A percentile compares a stretch with the other conserved stretches of the same genome.
Evolutionary conservation across 768 basidiomycete species (phyloP).

Genomic region (Tylopilus balloui): DNA sequence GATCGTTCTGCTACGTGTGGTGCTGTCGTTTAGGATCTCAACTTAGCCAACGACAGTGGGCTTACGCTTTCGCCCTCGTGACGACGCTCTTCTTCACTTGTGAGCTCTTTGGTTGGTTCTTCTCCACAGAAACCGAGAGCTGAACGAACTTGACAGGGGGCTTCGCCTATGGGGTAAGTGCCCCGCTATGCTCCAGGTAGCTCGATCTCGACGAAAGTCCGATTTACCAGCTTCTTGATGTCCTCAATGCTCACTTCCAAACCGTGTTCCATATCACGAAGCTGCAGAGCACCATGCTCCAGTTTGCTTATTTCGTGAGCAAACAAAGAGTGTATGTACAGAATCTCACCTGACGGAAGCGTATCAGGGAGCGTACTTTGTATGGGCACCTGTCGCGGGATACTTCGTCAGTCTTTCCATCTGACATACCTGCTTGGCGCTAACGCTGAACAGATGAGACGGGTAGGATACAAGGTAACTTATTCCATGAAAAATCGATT

Average conservation of each 20-base stretch:
- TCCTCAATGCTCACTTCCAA: conserved; percentile 72
- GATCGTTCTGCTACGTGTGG: background rate
- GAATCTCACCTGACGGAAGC: background rate
- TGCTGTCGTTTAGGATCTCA: conserved; percentile 30
- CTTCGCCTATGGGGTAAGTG: conserved; percentile 59
- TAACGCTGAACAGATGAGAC: conserved; percentile 44
- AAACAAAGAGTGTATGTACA: background rate
- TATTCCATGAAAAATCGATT: background rate
- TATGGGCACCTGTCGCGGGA: conserved; percentile 56
- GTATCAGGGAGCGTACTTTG: conserved; percentile 53
- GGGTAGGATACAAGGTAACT: conserved; percentile 61
- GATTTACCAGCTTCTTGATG: conserved; percentile 55
- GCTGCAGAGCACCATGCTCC: conserved; percentile 69
- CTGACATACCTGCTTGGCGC: background rate
- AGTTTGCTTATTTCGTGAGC: conserved; percentile 64
- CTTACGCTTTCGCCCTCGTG: conserved; percentile 61
- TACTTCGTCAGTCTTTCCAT: conserved; percentile 44
- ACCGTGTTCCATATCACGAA: conserved; percentile 61
- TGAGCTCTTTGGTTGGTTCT: conserved; percentile 27
- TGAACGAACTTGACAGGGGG: conserved; percentile 42
- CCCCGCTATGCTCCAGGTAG: background rate
- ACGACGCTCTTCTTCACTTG: conserved; percentile 76
- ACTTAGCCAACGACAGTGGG: conserved; percentile 43
- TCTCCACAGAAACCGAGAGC: background rate
- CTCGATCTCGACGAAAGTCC: conserved; percentile 18